Conservation (phyloP, 2,329 filamentous ascomycete genomes). For the Hypoxylon rubiginosum region DNA sequence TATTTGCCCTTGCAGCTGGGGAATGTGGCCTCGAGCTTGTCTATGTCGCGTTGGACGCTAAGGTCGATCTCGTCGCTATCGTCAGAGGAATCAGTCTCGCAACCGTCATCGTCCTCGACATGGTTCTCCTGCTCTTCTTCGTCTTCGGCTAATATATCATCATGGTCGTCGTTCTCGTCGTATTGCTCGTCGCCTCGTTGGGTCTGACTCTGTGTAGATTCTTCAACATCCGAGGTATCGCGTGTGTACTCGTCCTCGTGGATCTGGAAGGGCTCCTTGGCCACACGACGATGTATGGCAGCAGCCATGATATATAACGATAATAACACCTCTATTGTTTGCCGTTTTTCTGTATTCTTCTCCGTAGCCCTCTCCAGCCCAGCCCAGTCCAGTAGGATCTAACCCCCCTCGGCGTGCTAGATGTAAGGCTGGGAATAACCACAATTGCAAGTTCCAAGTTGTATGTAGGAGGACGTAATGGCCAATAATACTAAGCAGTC, state of each 20-base stretch:
- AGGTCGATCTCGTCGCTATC: slow-evolving; percentile 72
- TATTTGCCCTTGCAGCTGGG: slow-evolving; percentile 86
- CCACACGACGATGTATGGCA: slow-evolving; percentile 47
- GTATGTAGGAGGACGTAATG: neutral
- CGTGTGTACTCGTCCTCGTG: slow-evolving; percentile 51
- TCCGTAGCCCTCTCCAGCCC: slow-evolving; percentile 8
- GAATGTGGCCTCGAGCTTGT: slow-evolving; percentile 84
- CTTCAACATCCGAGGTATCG: slow-evolving; percentile 50
- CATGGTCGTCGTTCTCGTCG: slow-evolving; percentile 51
- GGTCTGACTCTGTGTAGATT: slow-evolving; percentile 46
- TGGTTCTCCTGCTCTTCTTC: slow-evolving; percentile 54
- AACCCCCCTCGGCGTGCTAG: neutral
- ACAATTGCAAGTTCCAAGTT: neutral
- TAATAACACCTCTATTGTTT: neutral
- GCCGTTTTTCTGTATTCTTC: neutral
- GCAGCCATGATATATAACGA: slow-evolving; percentile 42
- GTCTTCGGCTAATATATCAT: slow-evolving; percentile 48
- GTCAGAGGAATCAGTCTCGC: slow-evolving; percentile 54
- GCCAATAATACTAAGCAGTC: neutral
- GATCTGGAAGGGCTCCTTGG: slow-evolving; percentile 54
- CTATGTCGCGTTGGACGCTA: slow-evolving; percentile 86
- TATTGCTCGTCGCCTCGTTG: slow-evolving; percentile 52
- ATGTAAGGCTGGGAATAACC: neutral
- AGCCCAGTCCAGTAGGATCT: slow-evolving; percentile 7
- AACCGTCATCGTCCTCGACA: slow-evolving; percentile 56